Percentiles rank a stretch among this genome's conserved stretches.
Evolutionary conservation across 192 early-diverging fungal species (phyloP).

Genomic region (Coemansia umbellata): DNA sequence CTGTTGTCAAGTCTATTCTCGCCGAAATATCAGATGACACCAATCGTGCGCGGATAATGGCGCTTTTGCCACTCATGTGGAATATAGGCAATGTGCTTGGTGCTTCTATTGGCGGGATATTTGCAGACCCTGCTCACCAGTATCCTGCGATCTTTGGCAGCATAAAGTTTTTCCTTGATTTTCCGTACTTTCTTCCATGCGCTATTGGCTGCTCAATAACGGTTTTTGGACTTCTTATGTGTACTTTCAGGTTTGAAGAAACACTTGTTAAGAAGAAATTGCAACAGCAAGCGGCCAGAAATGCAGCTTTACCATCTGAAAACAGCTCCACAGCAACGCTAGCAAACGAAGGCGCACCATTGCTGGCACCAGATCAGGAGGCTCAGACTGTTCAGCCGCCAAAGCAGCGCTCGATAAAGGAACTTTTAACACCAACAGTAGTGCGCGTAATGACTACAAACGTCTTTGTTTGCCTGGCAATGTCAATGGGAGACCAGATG

Average conservation of each 20-base stretch:
- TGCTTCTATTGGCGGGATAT: conserved; percentile 75
- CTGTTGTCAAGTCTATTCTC: conserved; percentile 77
- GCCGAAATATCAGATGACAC: conserved; percentile 82
- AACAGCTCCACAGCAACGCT: not conserved
- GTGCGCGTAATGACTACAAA: conserved; percentile 23
- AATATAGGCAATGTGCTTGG: conserved; percentile 63
- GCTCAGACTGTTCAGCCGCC: not conserved
- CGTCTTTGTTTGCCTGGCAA: conserved; percentile 8
- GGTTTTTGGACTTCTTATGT: conserved; percentile 61
- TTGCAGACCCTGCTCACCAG: conserved; percentile 66
- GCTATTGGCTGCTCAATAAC: conserved; percentile 60
- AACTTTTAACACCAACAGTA: conserved; percentile 33
- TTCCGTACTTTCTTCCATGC: conserved; percentile 87
- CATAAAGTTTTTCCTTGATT: conserved; percentile 55
- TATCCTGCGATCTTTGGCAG: conserved; percentile 62
- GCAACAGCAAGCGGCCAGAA: too few species aligned
- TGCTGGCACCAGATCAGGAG: not conserved
- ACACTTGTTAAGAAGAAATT: conserved; percentile 32
- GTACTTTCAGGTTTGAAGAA: conserved; percentile 62
- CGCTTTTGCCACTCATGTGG: conserved; percentile 69
- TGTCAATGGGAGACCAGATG: conserved; percentile 23
- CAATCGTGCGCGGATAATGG: conserved; percentile 75
- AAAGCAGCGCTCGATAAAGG: conserved; percentile 4
- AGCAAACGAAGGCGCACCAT: not conserved
- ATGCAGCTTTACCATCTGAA: not conserved